A percentile compares a stretch with the other conserved stretches of the same genome.
Evolutionary conservation across 1,139 yeast genomes (phyloP).

Genomic region (Debaryomycetaceae sp.): DNA sequence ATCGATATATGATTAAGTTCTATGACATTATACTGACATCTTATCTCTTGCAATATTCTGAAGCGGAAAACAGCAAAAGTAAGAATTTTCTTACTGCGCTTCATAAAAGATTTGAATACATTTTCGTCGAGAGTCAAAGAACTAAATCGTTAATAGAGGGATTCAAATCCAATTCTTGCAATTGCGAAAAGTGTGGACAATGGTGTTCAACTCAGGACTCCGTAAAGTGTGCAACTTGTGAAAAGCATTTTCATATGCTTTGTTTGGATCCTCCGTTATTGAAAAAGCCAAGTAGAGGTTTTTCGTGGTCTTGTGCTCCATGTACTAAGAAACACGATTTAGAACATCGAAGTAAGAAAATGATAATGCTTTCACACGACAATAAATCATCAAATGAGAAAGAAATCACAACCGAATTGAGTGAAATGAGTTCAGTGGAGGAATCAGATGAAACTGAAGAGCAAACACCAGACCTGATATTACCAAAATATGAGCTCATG

Average conservation of each 20-base stretch:
- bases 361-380: constrained; percentile 43
- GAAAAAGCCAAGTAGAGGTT: constrained; percentile 81
- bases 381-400: constrained; percentile 41
- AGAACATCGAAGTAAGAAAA: constrained; percentile 26
- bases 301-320: constrained; percentile 88
- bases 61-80: constrained; percentile 53
- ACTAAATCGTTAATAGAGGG: constrained; percentile 62
- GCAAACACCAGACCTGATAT: constrained; percentile 5
- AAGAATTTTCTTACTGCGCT: constrained; percentile 59
- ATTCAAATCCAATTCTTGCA: constrained; percentile 51
- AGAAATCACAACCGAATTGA: constrained; percentile 24
- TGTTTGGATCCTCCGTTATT: constrained; percentile 85
- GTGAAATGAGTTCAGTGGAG: constrained; percentile 17
- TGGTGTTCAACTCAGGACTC: constrained; percentile 82
- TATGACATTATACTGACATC: constrained; percentile 60
- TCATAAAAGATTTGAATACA: constrained; percentile 64
- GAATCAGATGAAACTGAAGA: constrained; percentile 10
- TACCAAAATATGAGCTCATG: constrained; percentile 62
- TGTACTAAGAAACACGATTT: constrained; percentile 53
- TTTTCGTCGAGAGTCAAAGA: constrained; percentile 72
- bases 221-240: constrained; percentile 80
- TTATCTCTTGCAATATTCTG: constrained; percentile 49
- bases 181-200: constrained; percentile 72
- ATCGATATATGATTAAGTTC: constrained; percentile 78
- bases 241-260: constrained; percentile 67